Conservation (phyloP, 2,329 filamentous ascomycete species). For the Talaromyces sp. region DNA sequence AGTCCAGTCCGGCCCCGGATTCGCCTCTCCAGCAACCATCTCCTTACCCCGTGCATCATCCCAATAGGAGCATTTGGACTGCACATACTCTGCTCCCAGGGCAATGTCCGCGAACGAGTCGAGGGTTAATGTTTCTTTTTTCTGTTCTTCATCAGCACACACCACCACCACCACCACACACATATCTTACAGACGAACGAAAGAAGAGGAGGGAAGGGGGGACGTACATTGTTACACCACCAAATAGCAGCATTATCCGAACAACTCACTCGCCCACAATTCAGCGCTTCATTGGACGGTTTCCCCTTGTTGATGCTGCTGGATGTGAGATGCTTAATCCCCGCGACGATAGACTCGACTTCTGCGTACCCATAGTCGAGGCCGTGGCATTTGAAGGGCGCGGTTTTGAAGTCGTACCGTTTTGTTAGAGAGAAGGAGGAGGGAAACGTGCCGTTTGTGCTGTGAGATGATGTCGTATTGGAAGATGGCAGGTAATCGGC, state of each 20-base stretch:
- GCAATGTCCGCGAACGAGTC: not conserved
- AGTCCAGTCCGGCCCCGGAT: not conserved
- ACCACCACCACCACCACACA: no score
- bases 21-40: not conserved
- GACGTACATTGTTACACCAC: slow-evolving; percentile 9
- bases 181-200: not conserved
- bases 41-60: not conserved
- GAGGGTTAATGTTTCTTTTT: not conserved
- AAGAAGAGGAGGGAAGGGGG: not conserved
- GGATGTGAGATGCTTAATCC: not conserved
- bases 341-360: not conserved
- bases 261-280: slow-evolving; percentile 5
- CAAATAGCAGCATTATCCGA: not conserved
- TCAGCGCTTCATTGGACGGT: not conserved
- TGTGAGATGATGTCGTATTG: not conserved
- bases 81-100: not conserved
- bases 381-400: slow-evolving; percentile 2
- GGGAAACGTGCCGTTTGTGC: not conserved
- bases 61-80: not conserved
- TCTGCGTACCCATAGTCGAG: not conserved
- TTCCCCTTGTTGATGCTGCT: not conserved
- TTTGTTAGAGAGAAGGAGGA: not conserved
- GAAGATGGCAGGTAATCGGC: no score
- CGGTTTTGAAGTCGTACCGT: not conserved
- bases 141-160: not conserved